Conservation (phyloP, 2,329 filamentous ascomycete genomes). For the Fusarium sp. region DNA sequence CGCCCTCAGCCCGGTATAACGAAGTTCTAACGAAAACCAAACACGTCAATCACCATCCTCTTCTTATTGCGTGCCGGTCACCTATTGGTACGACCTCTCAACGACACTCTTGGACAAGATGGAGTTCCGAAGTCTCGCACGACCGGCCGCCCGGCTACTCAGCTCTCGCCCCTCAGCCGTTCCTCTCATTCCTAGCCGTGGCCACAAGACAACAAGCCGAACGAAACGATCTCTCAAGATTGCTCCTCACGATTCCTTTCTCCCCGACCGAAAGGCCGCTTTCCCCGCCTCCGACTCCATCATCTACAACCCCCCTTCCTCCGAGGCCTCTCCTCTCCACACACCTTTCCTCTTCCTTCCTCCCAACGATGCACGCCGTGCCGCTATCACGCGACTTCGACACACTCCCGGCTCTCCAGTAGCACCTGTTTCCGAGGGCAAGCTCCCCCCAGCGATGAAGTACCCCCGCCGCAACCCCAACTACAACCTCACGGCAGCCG, state of each 20-base stretch:
- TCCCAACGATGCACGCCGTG: conserved; percentile 62
- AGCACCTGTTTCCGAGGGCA: conserved; percentile 26
- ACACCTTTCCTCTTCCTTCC: conserved; percentile 75
- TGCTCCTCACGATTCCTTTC: conserved; percentile 68
- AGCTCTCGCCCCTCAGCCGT: conserved; percentile 38
- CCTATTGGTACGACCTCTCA: conserved; percentile 3
- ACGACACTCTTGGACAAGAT: conserved; percentile 41
- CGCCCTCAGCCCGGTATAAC: conserved; percentile 31
- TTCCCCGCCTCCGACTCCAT: conserved; percentile 52
- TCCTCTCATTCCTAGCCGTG: conserved; percentile 47
- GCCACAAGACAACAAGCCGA: conserved; percentile 62
- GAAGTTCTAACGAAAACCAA: conserved; percentile 18
- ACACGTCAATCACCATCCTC: neutral
- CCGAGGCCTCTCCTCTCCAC: conserved; percentile 66
- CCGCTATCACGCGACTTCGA: conserved; percentile 58
- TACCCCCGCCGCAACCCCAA: conserved; percentile 50
- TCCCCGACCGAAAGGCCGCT: conserved; percentile 50
- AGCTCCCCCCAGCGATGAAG: conserved; percentile 49
- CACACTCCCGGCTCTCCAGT: conserved; percentile 44
- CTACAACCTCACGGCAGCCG: conserved; percentile 63
- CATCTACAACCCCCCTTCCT: conserved; percentile 66
- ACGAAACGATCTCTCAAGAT: conserved; percentile 68
- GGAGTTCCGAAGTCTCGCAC: conserved; percentile 49
- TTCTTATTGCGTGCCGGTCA: neutral
- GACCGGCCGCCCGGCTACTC: conserved; percentile 50